Base-by-base conservation (phyloP, 2,329 filamentous ascomycete genomes). In the Paramyrothecium sp. region DNA sequence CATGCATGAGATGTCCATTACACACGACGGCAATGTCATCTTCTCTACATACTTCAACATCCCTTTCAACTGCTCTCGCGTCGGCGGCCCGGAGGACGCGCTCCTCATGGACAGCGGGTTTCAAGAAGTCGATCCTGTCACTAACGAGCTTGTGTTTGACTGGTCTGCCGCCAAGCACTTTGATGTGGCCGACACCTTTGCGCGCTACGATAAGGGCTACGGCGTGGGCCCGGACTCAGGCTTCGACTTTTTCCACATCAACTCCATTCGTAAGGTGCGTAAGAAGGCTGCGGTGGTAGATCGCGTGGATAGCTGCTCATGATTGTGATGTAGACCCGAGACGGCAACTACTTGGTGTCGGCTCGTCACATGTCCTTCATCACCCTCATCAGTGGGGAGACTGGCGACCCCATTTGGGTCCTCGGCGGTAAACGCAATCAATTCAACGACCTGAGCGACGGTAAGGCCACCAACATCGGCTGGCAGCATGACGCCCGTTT, bases 1-100 rank as follows among this genome's bases (percentile, higher is more conserved):
- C 55, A 67, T 77, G 48, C 78, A 80, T 60, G 76, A 79, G 51
- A 73, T 79, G 57, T 65, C 69, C 17, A 63, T 80, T n/a, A 80
- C 77, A 1, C 56, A 66, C 1, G 65, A 75, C 53, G 72, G 71
- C 34, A 76, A 75, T 1, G 73, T 74, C 20, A 66, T 81, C 38
- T 71, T 79, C 63, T 74, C 73, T 10, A 73, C 74, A 49, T 80
- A 79, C 59, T 68, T 74, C 57, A 65, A 65, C 30, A 64, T 72
- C 8, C 55, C 62, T 7, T 67, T 63, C n/a, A 65, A 75, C 57
- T 63, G 70, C 33, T 69, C 65, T 0, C 49, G 64, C 2, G 61
- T 71, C 2, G 73, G 72, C 3, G 74, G 73, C 2, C 64, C 69
- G 2, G 54, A 56, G 16, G 64, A 71, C 7, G 68, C 66, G 5